A percentile compares a stretch with the other conserved stretches of the same genome.
These are phyloP conservation scores for Ceratobasidium sp. DNA, from an alignment of 1,284 basidiomycete species.

Conservation along the genomic window DNA sequence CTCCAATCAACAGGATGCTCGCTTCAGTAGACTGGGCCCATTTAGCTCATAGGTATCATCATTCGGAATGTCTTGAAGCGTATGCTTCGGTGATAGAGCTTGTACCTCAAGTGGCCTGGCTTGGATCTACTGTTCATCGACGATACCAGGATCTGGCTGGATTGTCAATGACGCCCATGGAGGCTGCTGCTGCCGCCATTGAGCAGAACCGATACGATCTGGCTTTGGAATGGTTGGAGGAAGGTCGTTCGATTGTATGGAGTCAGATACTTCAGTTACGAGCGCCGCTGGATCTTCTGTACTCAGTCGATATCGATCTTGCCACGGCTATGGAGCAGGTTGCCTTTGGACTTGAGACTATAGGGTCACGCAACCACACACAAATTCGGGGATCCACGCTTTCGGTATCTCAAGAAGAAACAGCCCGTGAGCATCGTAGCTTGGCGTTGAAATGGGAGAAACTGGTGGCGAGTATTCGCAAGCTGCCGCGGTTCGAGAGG, in stretches of 20 bases:
- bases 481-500: too few species aligned
- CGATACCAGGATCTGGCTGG: neutral
- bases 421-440: too few species aligned
- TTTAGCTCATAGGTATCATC: too few species aligned
- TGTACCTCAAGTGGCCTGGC: constrained; percentile 30
- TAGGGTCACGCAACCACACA: too few species aligned
- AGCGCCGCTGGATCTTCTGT: constrained; percentile 54
- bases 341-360: neutral
- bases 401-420: too few species aligned
- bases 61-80: neutral
- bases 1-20: too few species aligned
- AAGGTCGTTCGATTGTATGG: constrained; percentile 56
- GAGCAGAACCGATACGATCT: neutral
- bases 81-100: constrained; percentile 3
- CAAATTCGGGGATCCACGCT: too few species aligned
- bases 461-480: too few species aligned
- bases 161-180: neutral
- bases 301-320: neutral
- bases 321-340: neutral
- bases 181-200: constrained; percentile 20
- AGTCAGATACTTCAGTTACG: constrained; percentile 54
- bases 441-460: too few species aligned
- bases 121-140: neutral
- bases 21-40: too few species aligned
- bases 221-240: constrained; percentile 54